Base-by-base conservation (phyloP, 2,329 filamentous ascomycete genomes). In the Trichoderma semiorbis region DNA sequence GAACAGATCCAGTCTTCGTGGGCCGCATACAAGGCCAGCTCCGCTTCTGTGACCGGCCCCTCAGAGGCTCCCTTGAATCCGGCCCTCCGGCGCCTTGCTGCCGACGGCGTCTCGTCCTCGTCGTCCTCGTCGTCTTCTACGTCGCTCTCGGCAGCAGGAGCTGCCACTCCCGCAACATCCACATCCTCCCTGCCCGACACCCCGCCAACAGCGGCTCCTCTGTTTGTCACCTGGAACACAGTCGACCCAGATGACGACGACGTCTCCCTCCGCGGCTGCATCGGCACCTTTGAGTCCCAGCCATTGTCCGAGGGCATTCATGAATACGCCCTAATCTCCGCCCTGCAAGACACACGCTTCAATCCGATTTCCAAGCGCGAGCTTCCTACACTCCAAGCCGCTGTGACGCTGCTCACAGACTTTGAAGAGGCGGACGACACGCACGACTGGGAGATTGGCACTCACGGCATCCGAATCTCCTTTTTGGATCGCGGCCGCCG, bases 141-240 rank as follows among this genome's bases (percentile, higher is more conserved):
- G 43, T 75, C 82, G 10, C 79, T 82, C 26, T 72, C 78, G 58
- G 78, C 81, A 70, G 84, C 83, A 32, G 80, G 84, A 3, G 85
- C 81, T 2, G 84, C 84, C 10, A 85, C 84, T 10, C 82, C 85
- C 4, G 83, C 81, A 12, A 86, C 84, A 1, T 84, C 84, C 16
- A 83, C 79, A 14, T 81, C 83, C 39, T 85, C 81, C 32, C 79
- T 83, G 26, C 77, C 83, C 16, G 77, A 72, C 10, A 26, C 72
- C 58, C 79, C 78, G 75, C 79, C 78, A 75, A 81, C 82, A 71
- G 86, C 88, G 55, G 89, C 91, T 74, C 95, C 95, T 0, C 87
- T 98, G 50, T 98, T 98, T 80, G 93, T 99, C 61, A 97, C 95
- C 8, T 98, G 95, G 95, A 97, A 98, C 83, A 93, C 89, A 0